Evolutionary conservation across 495 filamentous ascomycete genomes (phyloP), one percentile per base, ranked within the genome.

Genomic region (Daldinia vernicosa): DNA sequence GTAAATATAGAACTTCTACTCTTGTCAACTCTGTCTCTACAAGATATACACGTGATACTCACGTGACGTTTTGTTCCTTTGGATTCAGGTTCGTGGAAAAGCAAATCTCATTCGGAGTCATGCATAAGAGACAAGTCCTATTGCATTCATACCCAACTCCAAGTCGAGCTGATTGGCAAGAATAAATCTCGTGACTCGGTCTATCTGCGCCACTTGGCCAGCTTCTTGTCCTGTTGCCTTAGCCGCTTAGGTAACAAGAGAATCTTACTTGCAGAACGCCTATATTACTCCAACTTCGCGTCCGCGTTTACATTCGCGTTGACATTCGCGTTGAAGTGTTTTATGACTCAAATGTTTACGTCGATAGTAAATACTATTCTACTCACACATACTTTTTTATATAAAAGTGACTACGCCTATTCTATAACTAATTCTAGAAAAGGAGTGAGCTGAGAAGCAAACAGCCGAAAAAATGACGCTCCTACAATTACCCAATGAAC

Each of bases 401-500:
- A 30, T 27, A 53, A 52, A 28, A 53, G 47, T 0, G 24, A 6
- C 47, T n/a, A 4, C 40, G 2, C 22, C 40, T 17, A 22, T 22
- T 35, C 11, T 1, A 35, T 0, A 35, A 8, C 11, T 0, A 12
- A 35, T 35, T 35, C 11, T 35, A 35, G 0, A 14, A 6, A 19
- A 22, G 28, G 19, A 63, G 12, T 4, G 26, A 24, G 4, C 22
- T 22, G 32, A 22, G 53, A 54, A 33, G 22, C 5, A 51, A 3
- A 24, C 9, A 52, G 7, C 24, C 60, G 17, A 58, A n/a, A 15
- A 9, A 55, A 55, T 51, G 57, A 26, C 22, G n/a, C 43, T 67
- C 6, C n/a, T 61, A 50, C 47, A 26, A 14, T 37, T 67, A 30
- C 57, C 65, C 15, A n/a, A 22, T 11, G 65, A 67, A 28, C 45